Evolutionary conservation across 2,329 filamentous ascomycete genomes (phyloP), one percentile per base, ranked within the genome.

Genomic region (Penicillium sp.): DNA sequence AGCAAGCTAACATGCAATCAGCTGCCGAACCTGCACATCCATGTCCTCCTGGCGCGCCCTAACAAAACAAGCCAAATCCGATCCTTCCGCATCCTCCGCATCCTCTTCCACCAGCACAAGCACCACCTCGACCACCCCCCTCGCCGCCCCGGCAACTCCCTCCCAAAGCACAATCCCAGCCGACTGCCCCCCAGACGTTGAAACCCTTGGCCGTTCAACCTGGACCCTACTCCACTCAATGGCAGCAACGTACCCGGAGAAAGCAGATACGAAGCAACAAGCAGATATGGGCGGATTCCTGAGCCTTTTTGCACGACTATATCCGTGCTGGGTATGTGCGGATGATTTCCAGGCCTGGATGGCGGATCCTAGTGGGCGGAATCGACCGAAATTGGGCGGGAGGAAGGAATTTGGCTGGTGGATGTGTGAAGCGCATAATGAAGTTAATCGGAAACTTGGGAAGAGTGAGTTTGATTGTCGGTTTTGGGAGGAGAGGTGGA

Each of bases 211-310:
- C 42, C 89, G 91, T 56, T 87, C 86, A 54, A 90, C 91, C 10
- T 99, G 94, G 94, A 97, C 91, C 0, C 82, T 99, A 17, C 84
- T 99, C 1, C 94, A 99, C 78, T 88, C 89, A 7, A 89, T 99
- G 59, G 90, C 93, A 12, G 94, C 92, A 0, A 84, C 84, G 12
- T 99, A 97, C 71, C 94, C 94, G 1, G 78, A 81, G 7, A 73
- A 69, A 7, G 91, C 94, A 0, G 84, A 86, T 0, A 71, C 78
- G 1, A 72, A 78, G 8, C 84, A 96, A 62, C 91, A 97, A 69
- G 76, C 77, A 24, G 88, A 97, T 62, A 87, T 95, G 62, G 79
- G 80, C 49, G 80, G 84, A 45, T 97, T 99, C 75, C 80, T 99
- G 63, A 76, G 78, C 20, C 79, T 91, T 2, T 96, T 99, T 70